phyloP scores from a whole-genome alignment of 1,139 yeast genomes.

The Diutina ranongensis region DNA sequence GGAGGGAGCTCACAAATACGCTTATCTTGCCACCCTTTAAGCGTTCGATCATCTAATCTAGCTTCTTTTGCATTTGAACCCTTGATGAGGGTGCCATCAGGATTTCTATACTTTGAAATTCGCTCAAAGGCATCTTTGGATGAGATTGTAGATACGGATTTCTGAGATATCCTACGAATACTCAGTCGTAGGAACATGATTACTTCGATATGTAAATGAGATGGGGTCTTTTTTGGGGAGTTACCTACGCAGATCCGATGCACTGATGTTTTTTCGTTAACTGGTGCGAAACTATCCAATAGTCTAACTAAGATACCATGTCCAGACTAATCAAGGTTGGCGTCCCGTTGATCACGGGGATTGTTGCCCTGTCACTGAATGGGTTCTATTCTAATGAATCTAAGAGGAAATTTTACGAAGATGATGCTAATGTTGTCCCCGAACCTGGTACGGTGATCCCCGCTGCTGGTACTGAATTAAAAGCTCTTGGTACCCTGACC shows the following conservation, averaged over 20 bases:
- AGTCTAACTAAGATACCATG: not conserved
- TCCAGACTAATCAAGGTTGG: not conserved
- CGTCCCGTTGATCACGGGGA: not conserved
- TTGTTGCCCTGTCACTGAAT: not conserved
- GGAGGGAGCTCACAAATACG: conserved; percentile 37
- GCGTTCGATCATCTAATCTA: conserved; percentile 37
- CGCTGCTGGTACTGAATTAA: conserved; percentile 30
- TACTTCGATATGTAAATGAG: too few species aligned
- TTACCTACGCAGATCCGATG: not conserved
- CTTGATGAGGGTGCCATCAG: conserved; percentile 27
- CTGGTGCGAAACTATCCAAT: not conserved
- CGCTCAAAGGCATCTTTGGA: not conserved
- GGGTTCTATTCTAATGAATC: not conserved
- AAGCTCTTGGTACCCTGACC: conserved; percentile 30
- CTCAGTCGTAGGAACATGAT: too few species aligned
- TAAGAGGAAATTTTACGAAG: conserved; percentile 49
- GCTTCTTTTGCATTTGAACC: conserved; percentile 40
- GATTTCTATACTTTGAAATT: conserved; percentile 22
- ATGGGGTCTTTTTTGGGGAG: not conserved
- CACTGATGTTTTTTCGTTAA: not conserved
- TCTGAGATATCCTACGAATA: not conserved
- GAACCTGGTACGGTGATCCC: conserved; percentile 44
- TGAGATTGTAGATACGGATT: not conserved
- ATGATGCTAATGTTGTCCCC: conserved; percentile 38
- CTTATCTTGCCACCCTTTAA: conserved; percentile 37